phyloP scores from a whole-genome alignment of 73 alveolate genomes.

The Stentor roeselii region DNA sequence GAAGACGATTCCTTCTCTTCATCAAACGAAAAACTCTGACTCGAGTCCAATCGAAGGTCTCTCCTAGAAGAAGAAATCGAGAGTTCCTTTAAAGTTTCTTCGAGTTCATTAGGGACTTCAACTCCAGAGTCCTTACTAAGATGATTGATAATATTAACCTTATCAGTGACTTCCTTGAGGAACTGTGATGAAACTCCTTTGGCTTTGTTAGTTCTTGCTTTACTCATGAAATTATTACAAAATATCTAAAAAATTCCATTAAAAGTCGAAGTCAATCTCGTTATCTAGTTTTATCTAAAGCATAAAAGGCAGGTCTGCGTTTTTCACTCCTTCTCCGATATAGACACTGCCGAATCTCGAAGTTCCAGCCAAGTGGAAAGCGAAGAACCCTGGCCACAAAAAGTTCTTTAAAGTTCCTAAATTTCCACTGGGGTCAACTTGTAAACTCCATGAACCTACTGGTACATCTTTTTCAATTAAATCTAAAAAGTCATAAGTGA shows the following conservation, averaged over 20 bases:
- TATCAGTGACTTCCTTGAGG: background rate
- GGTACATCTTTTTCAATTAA: slow-evolving; percentile 63
- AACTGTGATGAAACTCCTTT: background rate
- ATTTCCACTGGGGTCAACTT: slow-evolving; percentile 66
- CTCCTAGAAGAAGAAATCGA: background rate
- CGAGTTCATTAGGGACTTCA: background rate
- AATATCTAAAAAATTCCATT: too few species aligned
- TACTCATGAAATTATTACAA: too few species aligned
- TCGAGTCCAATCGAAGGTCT: background rate
- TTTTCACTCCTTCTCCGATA: slow-evolving; percentile 94
- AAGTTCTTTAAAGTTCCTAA: slow-evolving; percentile 69
- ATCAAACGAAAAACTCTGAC: background rate
- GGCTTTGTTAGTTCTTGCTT: background rate
- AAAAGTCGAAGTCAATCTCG: too few species aligned
- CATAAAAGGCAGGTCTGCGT: slow-evolving; percentile 89
- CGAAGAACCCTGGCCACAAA: slow-evolving; percentile 93
- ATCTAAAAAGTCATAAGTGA: slow-evolving; percentile 72
- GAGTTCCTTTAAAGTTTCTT: background rate
- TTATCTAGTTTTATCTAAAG: slow-evolving; percentile 37
- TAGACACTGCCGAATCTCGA: slow-evolving; percentile 82
- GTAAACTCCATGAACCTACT: slow-evolving; percentile 76
- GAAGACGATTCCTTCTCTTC: background rate
- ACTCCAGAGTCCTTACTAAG: background rate
- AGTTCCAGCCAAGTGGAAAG: slow-evolving; percentile 79
- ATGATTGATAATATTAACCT: background rate